phyloP scores from a whole-genome alignment of 495 filamentous ascomycete genomes.

The Cairneyella variabilis region DNA sequence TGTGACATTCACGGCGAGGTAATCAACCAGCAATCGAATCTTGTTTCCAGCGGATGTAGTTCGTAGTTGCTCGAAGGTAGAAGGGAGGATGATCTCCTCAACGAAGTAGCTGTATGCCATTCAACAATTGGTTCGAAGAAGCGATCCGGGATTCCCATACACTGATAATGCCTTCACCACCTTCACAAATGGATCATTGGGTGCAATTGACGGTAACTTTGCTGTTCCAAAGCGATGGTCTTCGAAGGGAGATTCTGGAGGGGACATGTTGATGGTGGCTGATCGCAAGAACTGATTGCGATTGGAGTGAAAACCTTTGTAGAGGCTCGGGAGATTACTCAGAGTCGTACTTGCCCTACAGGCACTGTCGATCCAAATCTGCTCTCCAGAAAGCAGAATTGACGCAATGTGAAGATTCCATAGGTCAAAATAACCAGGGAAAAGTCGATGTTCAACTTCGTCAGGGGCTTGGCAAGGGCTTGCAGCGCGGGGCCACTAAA shows the following conservation, averaged over 20 bases:
- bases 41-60: constrained; percentile 60
- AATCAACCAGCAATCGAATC: constrained; percentile 60
- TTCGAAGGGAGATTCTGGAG: not conserved
- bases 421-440: too few species aligned
- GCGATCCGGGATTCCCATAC: constrained; percentile 35
- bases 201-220: constrained; percentile 50
- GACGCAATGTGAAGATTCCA: not conserved
- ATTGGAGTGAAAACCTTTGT: too few species aligned
- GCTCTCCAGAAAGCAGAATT: not conserved
- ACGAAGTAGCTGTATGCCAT: constrained; percentile 54
- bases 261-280: not conserved
- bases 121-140: constrained; percentile 12
- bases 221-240: not conserved
- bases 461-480: too few species aligned
- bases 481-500: too few species aligned
- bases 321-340: too few species aligned
- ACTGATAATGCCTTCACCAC: constrained; percentile 66
- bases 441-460: too few species aligned
- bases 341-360: too few species aligned
- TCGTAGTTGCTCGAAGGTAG: constrained; percentile 77
- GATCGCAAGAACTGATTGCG: too few species aligned
- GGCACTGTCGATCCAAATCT: too few species aligned
- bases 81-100: constrained; percentile 59
- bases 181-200: constrained; percentile 59
- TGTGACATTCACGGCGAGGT: constrained; percentile 59